These are phyloP conservation scores for Paecilomyces sp. DNA, from an alignment of 2,329 filamentous ascomycete genomes.

Conservation along the genomic window DNA sequence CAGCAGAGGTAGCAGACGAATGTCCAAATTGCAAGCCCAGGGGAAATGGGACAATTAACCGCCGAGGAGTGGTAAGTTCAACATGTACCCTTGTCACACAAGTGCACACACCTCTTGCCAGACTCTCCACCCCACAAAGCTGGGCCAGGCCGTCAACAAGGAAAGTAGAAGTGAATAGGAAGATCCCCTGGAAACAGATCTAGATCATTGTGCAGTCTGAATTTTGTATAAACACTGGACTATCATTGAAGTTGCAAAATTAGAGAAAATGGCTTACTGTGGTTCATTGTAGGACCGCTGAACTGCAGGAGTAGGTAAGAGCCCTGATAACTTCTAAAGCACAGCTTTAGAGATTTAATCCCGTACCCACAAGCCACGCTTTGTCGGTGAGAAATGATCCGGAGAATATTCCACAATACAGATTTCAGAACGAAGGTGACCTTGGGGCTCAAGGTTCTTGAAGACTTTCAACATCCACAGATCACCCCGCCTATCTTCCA, in stretches of 20 bases:
- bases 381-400: not conserved
- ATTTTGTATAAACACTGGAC: not conserved
- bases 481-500: not conserved
- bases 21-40: not conserved
- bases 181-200: not conserved
- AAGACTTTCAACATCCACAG: not conserved
- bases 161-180: constrained; percentile 2
- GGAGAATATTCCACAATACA: not conserved
- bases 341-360: not conserved
- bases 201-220: not conserved
- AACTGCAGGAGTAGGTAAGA: constrained; percentile 1
- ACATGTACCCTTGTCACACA: constrained; percentile 5
- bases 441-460: not conserved
- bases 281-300: constrained; percentile 13
- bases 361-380: not conserved
- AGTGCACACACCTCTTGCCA: constrained; percentile 2
- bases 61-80: not conserved
- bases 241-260: constrained; percentile 10
- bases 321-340: constrained; percentile 2
- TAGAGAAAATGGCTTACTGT: constrained; percentile 16
- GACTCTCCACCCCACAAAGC: constrained; percentile 1
- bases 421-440: not conserved
- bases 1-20: not conserved
- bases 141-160: not conserved
- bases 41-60: not conserved